Percentiles rank a stretch among this genome's conserved stretches.
These are phyloP conservation scores for Yamadazyma aaseri DNA, from an alignment of 1,139 yeast species.

Conservation along the genomic window DNA sequence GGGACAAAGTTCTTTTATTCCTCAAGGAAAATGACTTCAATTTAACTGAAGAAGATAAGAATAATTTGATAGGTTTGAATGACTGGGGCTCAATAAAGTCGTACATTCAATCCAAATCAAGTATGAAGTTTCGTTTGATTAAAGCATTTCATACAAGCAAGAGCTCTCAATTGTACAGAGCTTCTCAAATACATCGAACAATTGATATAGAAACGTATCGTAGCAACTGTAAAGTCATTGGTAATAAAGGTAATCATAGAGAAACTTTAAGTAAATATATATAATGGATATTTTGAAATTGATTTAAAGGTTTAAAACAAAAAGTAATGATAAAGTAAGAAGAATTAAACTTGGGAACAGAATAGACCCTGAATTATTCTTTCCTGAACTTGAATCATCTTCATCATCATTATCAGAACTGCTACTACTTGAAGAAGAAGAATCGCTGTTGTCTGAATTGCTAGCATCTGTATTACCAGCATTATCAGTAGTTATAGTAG, in stretches of 20 bases:
- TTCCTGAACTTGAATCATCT: not conserved
- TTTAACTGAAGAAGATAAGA: too few relatives aligned
- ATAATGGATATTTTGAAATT: too few relatives aligned
- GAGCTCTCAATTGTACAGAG: too few relatives aligned
- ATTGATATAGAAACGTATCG: not conserved
- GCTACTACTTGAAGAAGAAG: not conserved
- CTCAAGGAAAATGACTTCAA: too few relatives aligned
- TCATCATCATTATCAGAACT: not conserved
- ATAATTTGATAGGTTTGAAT: too few relatives aligned
- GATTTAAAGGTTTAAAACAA: not conserved
- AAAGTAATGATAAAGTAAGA: not conserved
- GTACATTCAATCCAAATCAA: too few relatives aligned
- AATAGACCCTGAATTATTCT: not conserved
- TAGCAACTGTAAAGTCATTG: not conserved
- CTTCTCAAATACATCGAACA: too few relatives aligned
- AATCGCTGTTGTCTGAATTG: conserved; percentile 18
- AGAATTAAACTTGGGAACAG: conserved; percentile 1
- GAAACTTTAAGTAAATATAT: not conserved
- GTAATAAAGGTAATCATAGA: not conserved
- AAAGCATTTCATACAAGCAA: too few relatives aligned
- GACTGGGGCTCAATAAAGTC: too few relatives aligned
- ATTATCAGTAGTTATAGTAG: not conserved
- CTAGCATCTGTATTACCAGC: not conserved
- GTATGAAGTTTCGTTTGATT: too few relatives aligned
- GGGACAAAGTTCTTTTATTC: too few relatives aligned